Evolutionary conservation across 768 basidiomycete species (phyloP), one percentile per base, ranked within the genome.

Genomic region (Coprinellus micaceus): DNA sequence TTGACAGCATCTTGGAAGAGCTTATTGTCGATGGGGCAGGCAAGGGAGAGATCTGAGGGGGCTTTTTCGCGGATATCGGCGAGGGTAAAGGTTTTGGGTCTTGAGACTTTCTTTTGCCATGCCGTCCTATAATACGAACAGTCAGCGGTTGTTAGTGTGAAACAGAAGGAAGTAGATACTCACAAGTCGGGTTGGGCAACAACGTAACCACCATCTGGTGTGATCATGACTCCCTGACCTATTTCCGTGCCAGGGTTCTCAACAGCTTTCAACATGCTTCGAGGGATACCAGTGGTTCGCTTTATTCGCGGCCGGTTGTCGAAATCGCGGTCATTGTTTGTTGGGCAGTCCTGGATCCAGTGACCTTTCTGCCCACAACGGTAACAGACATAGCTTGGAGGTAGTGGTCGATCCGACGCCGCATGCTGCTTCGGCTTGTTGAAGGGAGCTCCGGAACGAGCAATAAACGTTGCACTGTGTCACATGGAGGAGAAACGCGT

Each of bases 291-390:
- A 10, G 97, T 99, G 3, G 97, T 98, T 50, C 97, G 82, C 68
- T 98, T 98, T 69, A 99, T 95, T 25, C 95, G 88, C 46, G 96
- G 96, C 56, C 89, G 79, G 65, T 98, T 89, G 70, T 96, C 93
- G 61, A 88, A 97, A 48, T 95, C 93, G 50, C 93, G 88, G 67
- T 99, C 93, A 63, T 89, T 94, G 69, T 98, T 98, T 5, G 94
- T 97, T 1, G 97, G 97, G 68, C 97, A 99, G 60, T 97, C 92
- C 68, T 99, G 95, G 61, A 99, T 99, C 97, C 97, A 99, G 67
- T 99, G 97, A 39, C 97, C 97, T 85, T 97, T 96, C 74, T 97
- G 91, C 45, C 95, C 94, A 73, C 97, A 99, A 36, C 97, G 88
- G 69, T 98, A 98, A 69, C 97, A 99, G 3, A 98, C 95, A 74